Conservation (phyloP, 306 rosid genomes). For the Begonia fuchsioides region DNA sequence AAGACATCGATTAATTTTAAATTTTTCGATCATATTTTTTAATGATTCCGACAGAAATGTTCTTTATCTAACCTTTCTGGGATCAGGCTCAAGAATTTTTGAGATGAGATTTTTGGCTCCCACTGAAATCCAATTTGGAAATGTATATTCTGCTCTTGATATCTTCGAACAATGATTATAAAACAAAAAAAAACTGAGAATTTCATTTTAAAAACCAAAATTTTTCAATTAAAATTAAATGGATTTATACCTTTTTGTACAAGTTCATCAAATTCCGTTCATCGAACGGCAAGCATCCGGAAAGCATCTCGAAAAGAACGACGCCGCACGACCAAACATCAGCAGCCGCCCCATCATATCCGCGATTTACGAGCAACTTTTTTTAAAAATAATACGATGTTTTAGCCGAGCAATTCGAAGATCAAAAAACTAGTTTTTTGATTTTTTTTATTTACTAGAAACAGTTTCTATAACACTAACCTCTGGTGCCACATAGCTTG, state of each 20-base stretch:
- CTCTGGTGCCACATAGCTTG: conserved; percentile 87
- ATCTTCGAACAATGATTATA: conserved; percentile 29
- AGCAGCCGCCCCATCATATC: conserved; percentile 65
- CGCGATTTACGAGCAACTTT: conserved; percentile 41
- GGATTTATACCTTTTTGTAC: conserved; percentile 41
- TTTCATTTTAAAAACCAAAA: background rate
- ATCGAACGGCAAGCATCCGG: conserved; percentile 63
- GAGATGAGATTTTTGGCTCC: conserved; percentile 46
- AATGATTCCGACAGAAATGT: background rate
- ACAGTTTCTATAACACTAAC: conserved; percentile 13
- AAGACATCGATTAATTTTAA: background rate
- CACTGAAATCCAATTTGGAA: conserved; percentile 51
- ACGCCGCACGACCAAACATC: conserved; percentile 94
- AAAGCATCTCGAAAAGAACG: conserved; percentile 57
- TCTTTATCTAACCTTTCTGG: conserved; percentile 27
- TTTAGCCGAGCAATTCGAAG: background rate
- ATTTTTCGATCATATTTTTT: background rate
- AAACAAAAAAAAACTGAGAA: conserved; percentile 4
- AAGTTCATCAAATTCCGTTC: conserved; percentile 43
- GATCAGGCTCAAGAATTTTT: conserved; percentile 40
- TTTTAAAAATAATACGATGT: background rate
- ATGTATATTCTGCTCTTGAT: conserved; percentile 41
- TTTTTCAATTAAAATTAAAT: background rate
- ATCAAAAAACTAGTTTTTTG: background rate
- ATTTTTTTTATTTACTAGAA: background rate